Evolutionary conservation across 2,329 filamentous ascomycete genomes (phyloP), one percentile per base, ranked within the genome.

Genomic region (Truncatella angustata): DNA sequence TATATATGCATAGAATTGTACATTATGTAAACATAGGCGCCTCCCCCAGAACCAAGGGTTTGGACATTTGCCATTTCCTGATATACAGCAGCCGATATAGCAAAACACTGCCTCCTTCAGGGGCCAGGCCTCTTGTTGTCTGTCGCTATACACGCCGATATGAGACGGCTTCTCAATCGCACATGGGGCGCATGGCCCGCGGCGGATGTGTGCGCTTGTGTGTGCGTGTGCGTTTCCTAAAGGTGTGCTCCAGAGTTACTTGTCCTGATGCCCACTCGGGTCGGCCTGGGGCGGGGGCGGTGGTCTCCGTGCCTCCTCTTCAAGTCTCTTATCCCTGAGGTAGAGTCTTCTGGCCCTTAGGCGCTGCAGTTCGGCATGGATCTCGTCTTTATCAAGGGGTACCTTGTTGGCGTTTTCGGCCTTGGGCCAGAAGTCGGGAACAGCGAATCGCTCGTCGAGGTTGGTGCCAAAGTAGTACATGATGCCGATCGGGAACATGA

Each of bases 401-500:
- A 94, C 81, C 64, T 80, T 82, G 72, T 94, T 87, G 54, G 87
- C 87, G 67, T 92, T 80, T 57, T 88, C 86, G 4, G 85, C 78
- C 64, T 86, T 90, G 24, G 94, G 94, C 94, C 94, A 99, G 79
- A 99, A 99, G 53, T 88, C 89, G 20, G 88, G 86, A 1, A 97
- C 90, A 44, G 82, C 76, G 78, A 99, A 99, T 58, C 91, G 87
- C 60, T 87, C 82, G 73, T 99, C 94, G 67, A 99, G 90, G 72
- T 99, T 99, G 52, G 92, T 96, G 68, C 94, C 94, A 72, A 97
- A 99, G 78, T 99, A 99, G 80, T 95, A 97, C 94, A 99, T 99
- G 79, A 94, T 92, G 63, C 90, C 91, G 65, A 99, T 97, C 16
- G 94, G 94, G 74, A 99, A 99, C 81, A 97, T 87, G 76, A 99